Base-by-base conservation (phyloP, 2,329 filamentous ascomycete genomes). In the Fusarium devonianum region DNA sequence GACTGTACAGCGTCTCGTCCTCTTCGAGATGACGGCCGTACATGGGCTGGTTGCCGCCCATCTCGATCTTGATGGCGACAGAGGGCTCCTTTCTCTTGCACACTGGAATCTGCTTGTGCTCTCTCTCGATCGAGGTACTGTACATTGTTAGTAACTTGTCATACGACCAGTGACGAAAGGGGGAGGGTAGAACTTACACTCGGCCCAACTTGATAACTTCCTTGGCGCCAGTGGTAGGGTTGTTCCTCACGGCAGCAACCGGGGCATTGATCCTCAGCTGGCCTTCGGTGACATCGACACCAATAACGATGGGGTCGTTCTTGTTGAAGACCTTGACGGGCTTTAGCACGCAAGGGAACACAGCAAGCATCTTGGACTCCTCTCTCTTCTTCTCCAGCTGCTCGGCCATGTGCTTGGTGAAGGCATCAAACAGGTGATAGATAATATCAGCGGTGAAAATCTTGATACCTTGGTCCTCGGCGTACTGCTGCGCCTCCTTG, bases 361-460 rank as follows among this genome's bases (percentile, higher is more conserved):
- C 93, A 32, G 94, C 95, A 66, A 94, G 77, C 77, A 97, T 85
- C 79, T 97, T 97, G 67, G 87, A 90, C 67, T 97, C 92, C 68
- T 97, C 93, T 80, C 97, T 97, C 78, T 92, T 92, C 80, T 92
- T 88, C 75, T 93, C 92, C 21, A 87, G 80, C 62, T 96, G 82
- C 64, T 89, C 81, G 21, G 87, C 86, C 89, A 97, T 96, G 74
- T 99, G 93, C 73, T 90, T 90, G 32, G 90, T 97, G 76, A 99
- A 99, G 59, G 89, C 82, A 73, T 99, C 95, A 72, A 99, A 99
- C 49, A 99, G 79, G 73, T 99, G 94, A 75, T 99, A 99, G 69
- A 99, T 99, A 66, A 99, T 99, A 73, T 99, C 93, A 3, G 95
- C 94, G 3, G 91, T 96, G 78, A 99, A 99, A 66, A 99, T 90